Conservation (phyloP, 1,284 basidiomycete genomes). For the Trichosporon sp. region DNA sequence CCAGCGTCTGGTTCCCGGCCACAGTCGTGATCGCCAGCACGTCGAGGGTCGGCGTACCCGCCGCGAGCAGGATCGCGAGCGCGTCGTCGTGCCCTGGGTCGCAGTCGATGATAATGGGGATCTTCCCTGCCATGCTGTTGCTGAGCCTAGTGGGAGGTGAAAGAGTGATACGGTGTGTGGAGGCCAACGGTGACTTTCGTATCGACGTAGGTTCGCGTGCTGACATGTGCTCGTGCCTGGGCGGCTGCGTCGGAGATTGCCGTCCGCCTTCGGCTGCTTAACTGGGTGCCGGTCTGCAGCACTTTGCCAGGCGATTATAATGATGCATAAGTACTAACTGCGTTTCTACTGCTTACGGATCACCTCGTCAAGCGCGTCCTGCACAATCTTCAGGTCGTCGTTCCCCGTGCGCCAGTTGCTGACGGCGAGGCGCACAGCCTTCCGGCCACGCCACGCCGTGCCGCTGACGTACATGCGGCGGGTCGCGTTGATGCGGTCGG, state of each 20-base stretch:
- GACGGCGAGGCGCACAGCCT: conserved; percentile 53
- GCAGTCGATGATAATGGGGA: conserved; percentile 22
- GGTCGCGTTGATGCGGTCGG: conserved; percentile 48
- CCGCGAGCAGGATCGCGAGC: conserved; percentile 22
- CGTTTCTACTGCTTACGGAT: neutral
- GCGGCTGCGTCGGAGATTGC: neutral
- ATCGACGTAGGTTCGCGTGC: neutral
- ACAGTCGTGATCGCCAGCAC: conserved; percentile 24
- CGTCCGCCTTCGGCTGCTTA: neutral
- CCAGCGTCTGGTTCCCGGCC: conserved; percentile 23
- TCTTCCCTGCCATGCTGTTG: neutral
- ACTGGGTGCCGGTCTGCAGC: neutral
- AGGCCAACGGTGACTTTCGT: neutral
- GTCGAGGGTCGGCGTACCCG: conserved; percentile 21
- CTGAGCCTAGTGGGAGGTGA: neutral
- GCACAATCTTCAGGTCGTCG: conserved; percentile 30
- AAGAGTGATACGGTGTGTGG: neutral
- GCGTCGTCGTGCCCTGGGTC: conserved; percentile 29
- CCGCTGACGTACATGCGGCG: conserved; percentile 51
- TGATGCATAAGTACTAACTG: neutral
- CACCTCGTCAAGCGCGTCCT: conserved; percentile 25
- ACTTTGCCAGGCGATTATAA: neutral
- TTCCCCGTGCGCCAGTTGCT: conserved; percentile 53
- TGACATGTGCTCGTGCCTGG: neutral
- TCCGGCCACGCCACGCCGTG: conserved; percentile 49